Conservation (phyloP, 2,329 filamentous ascomycete species). For the Sporothrix brasiliensis region DNA sequence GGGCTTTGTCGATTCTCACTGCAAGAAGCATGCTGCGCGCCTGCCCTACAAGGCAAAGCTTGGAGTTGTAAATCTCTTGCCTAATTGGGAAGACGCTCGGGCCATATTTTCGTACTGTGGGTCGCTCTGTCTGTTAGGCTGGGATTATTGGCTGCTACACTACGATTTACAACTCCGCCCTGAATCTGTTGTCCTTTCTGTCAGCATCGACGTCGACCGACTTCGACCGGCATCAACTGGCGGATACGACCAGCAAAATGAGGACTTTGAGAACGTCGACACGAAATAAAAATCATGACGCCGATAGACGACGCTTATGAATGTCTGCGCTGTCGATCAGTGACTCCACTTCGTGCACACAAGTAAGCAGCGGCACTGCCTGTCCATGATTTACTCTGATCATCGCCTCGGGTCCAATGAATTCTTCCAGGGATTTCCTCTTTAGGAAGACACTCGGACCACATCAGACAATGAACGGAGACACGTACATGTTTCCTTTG, state of each 20-base stretch:
- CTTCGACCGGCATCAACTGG: neutral
- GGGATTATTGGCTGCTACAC: neutral
- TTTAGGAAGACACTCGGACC: constrained; percentile 26
- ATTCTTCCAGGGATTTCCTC: neutral
- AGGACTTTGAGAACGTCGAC: neutral
- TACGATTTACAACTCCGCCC: neutral
- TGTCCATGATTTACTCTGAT: neutral
- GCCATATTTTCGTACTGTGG: neutral
- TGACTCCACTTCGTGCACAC: neutral
- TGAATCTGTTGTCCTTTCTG: neutral
- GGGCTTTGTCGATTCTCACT: neutral
- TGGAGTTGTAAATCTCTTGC: neutral
- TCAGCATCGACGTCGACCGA: neutral
- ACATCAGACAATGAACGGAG: neutral
- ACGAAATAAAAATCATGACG: neutral
- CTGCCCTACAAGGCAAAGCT: constrained; percentile 7
- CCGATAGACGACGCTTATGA: neutral
- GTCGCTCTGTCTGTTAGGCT: neutral
- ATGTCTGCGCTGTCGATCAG: neutral
- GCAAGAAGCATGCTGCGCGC: constrained; percentile 7
- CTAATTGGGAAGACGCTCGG: constrained; percentile 26
- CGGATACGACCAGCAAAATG: neutral
- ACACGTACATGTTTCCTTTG: neutral
- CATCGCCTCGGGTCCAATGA: neutral
- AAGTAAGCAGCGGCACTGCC: neutral